phyloP scores from a whole-genome alignment of 2,329 filamentous ascomycete genomes.

The Ophidiomyces ophidiicola region DNA sequence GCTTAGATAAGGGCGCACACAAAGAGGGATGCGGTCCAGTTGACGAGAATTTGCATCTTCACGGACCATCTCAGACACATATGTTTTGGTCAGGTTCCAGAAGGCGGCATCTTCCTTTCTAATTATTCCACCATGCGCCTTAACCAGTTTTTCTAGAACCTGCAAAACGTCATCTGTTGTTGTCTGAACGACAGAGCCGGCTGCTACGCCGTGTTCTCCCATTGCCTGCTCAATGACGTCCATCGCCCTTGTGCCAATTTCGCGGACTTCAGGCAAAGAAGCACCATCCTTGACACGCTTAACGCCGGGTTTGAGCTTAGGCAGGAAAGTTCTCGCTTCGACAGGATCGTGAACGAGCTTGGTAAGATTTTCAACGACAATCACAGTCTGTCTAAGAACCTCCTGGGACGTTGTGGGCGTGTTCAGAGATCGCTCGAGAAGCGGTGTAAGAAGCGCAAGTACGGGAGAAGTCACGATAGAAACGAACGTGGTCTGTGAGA shows the following conservation, averaged over 20 bases:
- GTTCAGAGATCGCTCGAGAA: constrained; percentile 88
- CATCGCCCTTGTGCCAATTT: constrained; percentile 70
- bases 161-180: constrained; percentile 58
- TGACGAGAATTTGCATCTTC: constrained; percentile 79
- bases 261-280: constrained; percentile 86
- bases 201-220: constrained; percentile 53
- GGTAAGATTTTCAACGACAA: constrained; percentile 95
- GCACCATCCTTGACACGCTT: constrained; percentile 77
- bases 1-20: constrained; percentile 63
- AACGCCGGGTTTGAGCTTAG: constrained; percentile 87
- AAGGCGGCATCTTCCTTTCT: constrained; percentile 50
- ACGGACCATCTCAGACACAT: constrained; percentile 71
- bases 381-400: constrained; percentile 85
- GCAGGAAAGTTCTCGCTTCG: constrained; percentile 87
- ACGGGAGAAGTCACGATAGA: constrained; percentile 92
- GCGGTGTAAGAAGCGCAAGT: constrained; percentile 81
- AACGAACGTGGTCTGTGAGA: constrained; percentile 97
- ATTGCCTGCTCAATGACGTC: constrained; percentile 89
- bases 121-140: constrained; percentile 53
- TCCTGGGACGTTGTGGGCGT: constrained; percentile 84
- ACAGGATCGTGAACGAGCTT: constrained; percentile 94
- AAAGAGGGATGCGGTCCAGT: constrained; percentile 56
- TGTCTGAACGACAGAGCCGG: constrained; percentile 50
- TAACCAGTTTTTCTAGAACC: constrained; percentile 63
- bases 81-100: constrained; percentile 56